Percentiles rank a stretch among this genome's conserved stretches.
phyloP scores from a whole-genome alignment of 208 protist species.

The Trypanosoma boissoni region DNA sequence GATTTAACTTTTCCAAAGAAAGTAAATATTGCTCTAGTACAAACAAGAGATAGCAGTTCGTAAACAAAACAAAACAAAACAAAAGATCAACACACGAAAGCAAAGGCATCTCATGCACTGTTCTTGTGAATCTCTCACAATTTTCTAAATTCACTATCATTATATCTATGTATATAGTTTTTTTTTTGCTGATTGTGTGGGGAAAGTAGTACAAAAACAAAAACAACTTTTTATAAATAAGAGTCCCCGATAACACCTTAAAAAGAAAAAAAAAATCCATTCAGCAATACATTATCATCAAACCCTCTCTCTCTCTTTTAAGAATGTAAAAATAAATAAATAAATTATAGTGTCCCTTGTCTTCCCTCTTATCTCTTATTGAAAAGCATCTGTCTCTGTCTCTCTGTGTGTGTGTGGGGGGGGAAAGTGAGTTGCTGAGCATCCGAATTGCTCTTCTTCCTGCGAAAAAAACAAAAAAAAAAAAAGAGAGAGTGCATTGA shows the following conservation, averaged over 20 bases:
- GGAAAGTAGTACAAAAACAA: too few relatives aligned
- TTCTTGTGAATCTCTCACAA: too few relatives aligned
- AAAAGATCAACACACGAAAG: slow-evolving; percentile 2
- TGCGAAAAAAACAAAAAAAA: slow-evolving; percentile 7
- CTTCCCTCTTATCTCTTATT: neutral
- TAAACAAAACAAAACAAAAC: slow-evolving; percentile 18
- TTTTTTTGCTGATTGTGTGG: too few relatives aligned
- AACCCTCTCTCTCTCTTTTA: slow-evolving; percentile 4
- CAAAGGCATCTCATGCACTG: too few relatives aligned
- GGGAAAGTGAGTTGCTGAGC: neutral
- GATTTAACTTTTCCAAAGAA: neutral
- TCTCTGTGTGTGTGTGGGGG: neutral
- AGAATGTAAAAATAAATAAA: neutral
- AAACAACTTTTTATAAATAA: too few relatives aligned
- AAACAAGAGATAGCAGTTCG: slow-evolving; percentile 6
- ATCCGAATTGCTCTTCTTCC: neutral
- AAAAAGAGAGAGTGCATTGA: slow-evolving; percentile 22
- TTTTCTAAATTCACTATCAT: too few relatives aligned
- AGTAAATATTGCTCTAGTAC: too few relatives aligned
- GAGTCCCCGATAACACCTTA: too few relatives aligned
- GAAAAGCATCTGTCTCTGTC: slow-evolving; percentile 1
- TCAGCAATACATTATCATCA: too few relatives aligned
- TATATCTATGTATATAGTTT: too few relatives aligned
- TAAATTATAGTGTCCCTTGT: neutral
- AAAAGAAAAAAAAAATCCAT: too few relatives aligned